phyloP scores from a whole-genome alignment of 2,329 filamentous ascomycete genomes.

The Beauveria rudraprayagi region DNA sequence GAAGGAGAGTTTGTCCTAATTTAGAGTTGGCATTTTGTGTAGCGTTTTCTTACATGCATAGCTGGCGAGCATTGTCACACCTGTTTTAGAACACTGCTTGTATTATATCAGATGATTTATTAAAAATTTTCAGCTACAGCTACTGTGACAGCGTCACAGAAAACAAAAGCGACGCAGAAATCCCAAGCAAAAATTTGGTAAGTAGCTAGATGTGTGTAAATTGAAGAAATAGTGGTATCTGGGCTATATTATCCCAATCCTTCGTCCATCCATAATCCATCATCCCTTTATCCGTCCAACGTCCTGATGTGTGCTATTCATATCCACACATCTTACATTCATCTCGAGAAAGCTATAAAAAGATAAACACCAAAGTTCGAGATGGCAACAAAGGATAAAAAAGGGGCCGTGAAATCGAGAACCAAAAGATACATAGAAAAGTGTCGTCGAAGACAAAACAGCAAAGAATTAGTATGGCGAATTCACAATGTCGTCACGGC shows the following conservation, averaged over 20 bases:
- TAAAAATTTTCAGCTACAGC: too few species aligned
- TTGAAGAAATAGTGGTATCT: conserved; percentile 9
- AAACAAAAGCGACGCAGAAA: not conserved
- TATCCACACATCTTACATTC: not conserved
- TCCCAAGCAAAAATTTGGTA: not conserved
- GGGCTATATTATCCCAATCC: not conserved
- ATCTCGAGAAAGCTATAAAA: not conserved
- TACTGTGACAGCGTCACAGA: not conserved
- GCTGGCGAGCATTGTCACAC: not conserved
- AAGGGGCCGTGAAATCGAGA: not conserved
- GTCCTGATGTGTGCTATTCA: not conserved
- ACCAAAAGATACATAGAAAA: not conserved
- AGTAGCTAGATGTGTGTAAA: not conserved
- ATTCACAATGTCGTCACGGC: conserved; percentile 78
- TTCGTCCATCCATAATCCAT: conserved; percentile 11
- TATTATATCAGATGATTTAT: too few species aligned
- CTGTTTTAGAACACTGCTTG: too few species aligned
- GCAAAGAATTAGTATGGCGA: conserved; percentile 36
- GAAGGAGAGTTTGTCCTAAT: conserved; percentile 1
- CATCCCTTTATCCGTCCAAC: not conserved
- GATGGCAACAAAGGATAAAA: not conserved
- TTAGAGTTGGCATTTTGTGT: not conserved
- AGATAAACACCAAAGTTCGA: not conserved
- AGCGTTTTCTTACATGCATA: not conserved
- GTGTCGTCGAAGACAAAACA: not conserved